Percentiles rank a stretch among this genome's conserved stretches.
Evolutionary conservation across 345 rosid species (phyloP).

Genomic region (Eucalyptus guilfoylei): DNA sequence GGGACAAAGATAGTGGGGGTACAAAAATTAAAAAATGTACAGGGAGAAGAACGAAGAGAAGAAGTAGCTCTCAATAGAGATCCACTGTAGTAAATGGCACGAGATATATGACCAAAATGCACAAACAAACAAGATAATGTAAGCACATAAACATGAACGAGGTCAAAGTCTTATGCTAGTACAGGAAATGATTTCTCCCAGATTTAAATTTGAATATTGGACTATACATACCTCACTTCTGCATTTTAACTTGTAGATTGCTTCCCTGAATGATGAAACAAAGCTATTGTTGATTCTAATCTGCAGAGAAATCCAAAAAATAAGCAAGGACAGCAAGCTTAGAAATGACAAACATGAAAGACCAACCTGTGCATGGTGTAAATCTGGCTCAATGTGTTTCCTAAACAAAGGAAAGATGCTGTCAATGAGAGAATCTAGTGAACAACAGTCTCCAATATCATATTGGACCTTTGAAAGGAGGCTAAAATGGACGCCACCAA

Average conservation of each 20-base stretch:
- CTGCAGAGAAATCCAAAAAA: constrained; percentile 42
- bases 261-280: constrained; percentile 96
- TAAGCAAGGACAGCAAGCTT: background rate
- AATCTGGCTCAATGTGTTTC: constrained; percentile 98
- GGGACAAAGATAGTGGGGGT: background rate
- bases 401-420: constrained; percentile 97
- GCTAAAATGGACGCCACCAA: constrained; percentile 99
- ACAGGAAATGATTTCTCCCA: background rate
- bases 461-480: constrained; percentile 96
- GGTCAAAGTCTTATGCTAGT: background rate
- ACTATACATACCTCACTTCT: constrained; percentile 68
- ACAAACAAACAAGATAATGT: background rate
- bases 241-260: constrained; percentile 97
- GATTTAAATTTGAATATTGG: background rate
- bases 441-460: constrained; percentile 94
- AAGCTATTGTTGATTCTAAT: constrained; percentile 98
- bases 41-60: background rate
- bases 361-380: constrained; percentile 98
- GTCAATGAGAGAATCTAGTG: constrained; percentile 89
- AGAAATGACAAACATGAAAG: background rate
- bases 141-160: background rate
- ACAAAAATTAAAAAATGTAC: background rate
- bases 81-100: background rate
- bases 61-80: background rate
- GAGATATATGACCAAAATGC: background rate